Percentiles rank a stretch among this genome's conserved stretches.
Evolutionary conservation across 352 stramenopile species (phyloP).

Genomic region (Globisporangium polare): DNA sequence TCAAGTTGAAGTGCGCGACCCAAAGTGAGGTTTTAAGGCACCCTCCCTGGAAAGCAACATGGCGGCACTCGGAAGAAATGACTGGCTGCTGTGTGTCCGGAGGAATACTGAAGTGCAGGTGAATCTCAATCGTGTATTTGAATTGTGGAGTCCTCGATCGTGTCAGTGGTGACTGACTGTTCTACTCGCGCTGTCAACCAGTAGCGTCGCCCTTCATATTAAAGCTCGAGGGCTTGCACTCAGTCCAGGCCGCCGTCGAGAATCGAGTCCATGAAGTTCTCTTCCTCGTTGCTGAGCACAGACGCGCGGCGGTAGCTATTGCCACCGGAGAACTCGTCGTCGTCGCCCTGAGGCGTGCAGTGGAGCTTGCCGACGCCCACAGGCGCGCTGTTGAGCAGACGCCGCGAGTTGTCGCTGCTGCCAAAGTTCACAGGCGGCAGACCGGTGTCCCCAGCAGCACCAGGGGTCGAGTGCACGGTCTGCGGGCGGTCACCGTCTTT

Average conservation of each 20-base stretch:
- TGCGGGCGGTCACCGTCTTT: slow-evolving; percentile 40
- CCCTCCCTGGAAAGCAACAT: neutral
- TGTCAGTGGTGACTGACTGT: neutral
- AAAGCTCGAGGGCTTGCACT: neutral
- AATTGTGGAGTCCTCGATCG: neutral
- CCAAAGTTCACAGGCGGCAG: slow-evolving; percentile 43
- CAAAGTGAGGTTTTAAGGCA: neutral
- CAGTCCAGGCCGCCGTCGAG: slow-evolving; percentile 27
- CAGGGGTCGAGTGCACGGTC: slow-evolving; percentile 44
- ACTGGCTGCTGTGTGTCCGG: neutral
- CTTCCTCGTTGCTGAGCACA: slow-evolving; percentile 73
- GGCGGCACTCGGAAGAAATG: neutral
- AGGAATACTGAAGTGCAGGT: neutral
- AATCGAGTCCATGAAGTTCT: slow-evolving; percentile 83
- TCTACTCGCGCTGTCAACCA: neutral
- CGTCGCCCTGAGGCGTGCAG: slow-evolving; percentile 39
- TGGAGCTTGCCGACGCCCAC: slow-evolving; percentile 66
- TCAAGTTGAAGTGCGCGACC: neutral
- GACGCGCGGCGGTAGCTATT: slow-evolving; percentile 18
- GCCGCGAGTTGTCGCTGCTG: slow-evolving; percentile 37
- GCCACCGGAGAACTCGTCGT: slow-evolving; percentile 15
- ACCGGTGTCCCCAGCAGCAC: slow-evolving; percentile 5
- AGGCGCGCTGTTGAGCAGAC: slow-evolving; percentile 61
- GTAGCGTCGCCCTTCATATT: neutral
- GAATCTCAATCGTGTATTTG: slow-evolving; percentile 1